These are phyloP conservation scores for Friedmanniomyces endolithicus DNA, from an alignment of 495 filamentous ascomycete species.

Conservation along the genomic window DNA sequence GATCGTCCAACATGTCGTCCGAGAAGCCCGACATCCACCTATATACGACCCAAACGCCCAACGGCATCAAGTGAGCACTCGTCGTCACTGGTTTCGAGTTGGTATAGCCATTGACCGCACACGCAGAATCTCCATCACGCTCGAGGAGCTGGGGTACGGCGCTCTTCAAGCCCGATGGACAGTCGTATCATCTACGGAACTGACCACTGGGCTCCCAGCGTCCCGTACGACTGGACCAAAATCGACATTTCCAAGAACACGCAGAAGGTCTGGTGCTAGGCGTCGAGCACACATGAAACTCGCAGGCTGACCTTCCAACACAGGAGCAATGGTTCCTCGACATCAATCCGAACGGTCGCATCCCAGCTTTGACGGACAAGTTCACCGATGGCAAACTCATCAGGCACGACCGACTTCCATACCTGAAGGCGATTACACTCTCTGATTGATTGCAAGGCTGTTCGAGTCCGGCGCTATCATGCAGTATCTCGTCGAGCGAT, in stretches of 20 bases:
- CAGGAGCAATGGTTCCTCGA: conserved; percentile 67
- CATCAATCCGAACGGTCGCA: conserved; percentile 91
- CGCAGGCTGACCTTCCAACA: background rate
- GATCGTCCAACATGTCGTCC: background rate
- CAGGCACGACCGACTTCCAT: conserved; percentile 26
- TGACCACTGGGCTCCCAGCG: conserved; percentile 6
- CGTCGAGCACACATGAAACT: too few species aligned
- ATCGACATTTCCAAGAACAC: conserved; percentile 59
- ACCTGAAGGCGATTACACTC: too few species aligned
- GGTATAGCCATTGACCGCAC: background rate
- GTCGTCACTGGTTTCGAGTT: background rate
- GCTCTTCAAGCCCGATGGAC: background rate
- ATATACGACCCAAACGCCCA: conserved; percentile 49
- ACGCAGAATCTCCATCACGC: conserved; percentile 54
- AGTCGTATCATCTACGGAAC: background rate
- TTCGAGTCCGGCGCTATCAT: conserved; percentile 82
- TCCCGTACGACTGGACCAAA: conserved; percentile 46
- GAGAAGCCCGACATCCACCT: conserved; percentile 38
- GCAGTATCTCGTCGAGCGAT: conserved; percentile 70
- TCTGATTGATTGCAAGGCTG: conserved; percentile 26
- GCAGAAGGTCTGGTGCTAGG: conserved; percentile 43
- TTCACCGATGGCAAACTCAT: conserved; percentile 57
- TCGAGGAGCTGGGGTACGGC: conserved; percentile 74
- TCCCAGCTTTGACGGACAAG: conserved; percentile 75
- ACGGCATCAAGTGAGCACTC: conserved; percentile 48